Conservation (phyloP, 1,284 basidiomycete genomes). For the Chondrostereum purpureum region DNA sequence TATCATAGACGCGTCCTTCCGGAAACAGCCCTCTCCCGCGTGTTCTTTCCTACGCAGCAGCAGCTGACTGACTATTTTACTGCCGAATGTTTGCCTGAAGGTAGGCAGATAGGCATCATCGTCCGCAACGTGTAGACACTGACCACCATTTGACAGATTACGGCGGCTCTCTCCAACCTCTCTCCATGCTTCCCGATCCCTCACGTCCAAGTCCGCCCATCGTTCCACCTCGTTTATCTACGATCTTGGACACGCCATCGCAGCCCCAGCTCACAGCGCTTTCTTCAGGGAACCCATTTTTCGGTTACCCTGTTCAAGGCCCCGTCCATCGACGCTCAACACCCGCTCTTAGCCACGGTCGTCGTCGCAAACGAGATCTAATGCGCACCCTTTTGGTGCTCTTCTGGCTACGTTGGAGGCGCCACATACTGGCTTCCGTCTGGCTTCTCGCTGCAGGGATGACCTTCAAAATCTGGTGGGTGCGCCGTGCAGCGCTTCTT, state of each 20-base stretch:
- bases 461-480: slow-evolving; percentile 11
- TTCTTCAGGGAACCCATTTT: slow-evolving; percentile 81
- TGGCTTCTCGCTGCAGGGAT: slow-evolving; percentile 18
- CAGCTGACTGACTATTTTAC: slow-evolving; percentile 60
- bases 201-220: slow-evolving; percentile 26
- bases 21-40: slow-evolving; percentile 56
- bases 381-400: slow-evolving; percentile 56
- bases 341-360: slow-evolving; percentile 48
- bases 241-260: slow-evolving; percentile 9
- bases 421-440: slow-evolving; percentile 28
- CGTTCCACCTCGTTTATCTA: slow-evolving; percentile 19
- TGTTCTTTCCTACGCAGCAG: slow-evolving; percentile 63
- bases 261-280: no score
- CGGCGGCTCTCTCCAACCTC: slow-evolving; percentile 46
- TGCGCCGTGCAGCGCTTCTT: slow-evolving; percentile 16
- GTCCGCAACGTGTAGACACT: no score
- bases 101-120: slow-evolving; percentile 33
- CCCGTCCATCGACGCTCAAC: slow-evolving; percentile 23
- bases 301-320: slow-evolving; percentile 65
- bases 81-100: slow-evolving; percentile 47
- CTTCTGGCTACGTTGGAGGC: slow-evolving; percentile 61
- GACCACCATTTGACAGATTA: slow-evolving; percentile 39
- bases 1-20: slow-evolving; percentile 59
- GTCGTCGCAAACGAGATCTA: slow-evolving; percentile 66
- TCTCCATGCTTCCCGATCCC: slow-evolving; percentile 41